phyloP scores from a whole-genome alignment of 768 basidiomycete species.

The Tylopilus sp. region DNA sequence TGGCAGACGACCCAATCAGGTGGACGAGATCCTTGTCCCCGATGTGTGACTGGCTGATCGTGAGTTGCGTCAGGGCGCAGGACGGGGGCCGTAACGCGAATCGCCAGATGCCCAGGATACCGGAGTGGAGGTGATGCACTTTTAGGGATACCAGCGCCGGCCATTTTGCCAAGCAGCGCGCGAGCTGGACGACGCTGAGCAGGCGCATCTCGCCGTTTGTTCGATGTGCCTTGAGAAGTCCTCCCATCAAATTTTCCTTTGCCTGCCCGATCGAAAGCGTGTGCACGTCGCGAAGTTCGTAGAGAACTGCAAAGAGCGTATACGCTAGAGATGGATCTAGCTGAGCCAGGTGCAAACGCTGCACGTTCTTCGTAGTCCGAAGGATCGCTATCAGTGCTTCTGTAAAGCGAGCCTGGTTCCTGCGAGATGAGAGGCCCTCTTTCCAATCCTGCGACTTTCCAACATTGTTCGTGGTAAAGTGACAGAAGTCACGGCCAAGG shows the following conservation, averaged over 20 bases:
- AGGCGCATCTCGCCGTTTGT: not conserved
- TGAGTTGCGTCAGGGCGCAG: slow-evolving; percentile 19
- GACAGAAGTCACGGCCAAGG: slow-evolving; percentile 10
- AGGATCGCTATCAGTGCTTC: slow-evolving; percentile 18
- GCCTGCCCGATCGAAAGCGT: slow-evolving; percentile 13
- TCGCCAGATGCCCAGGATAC: slow-evolving; percentile 9
- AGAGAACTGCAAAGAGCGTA: slow-evolving; percentile 9
- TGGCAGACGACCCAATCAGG: slow-evolving; percentile 9
- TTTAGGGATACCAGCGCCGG: slow-evolving; percentile 11
- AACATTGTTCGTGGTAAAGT: slow-evolving; percentile 19
- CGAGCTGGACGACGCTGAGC: slow-evolving; percentile 16
- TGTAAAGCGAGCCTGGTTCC: slow-evolving; percentile 8
- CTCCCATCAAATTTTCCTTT: not conserved
- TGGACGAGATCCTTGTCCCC: slow-evolving; percentile 18
- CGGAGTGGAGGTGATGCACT: slow-evolving; percentile 16
- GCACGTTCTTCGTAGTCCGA: slow-evolving; percentile 15
- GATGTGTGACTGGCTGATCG: slow-evolving; percentile 12
- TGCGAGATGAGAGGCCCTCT: not conserved
- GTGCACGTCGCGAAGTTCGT: slow-evolving; percentile 7
- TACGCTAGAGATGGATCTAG: slow-evolving; percentile 11
- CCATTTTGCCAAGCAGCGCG: slow-evolving; percentile 18
- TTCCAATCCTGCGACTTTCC: not conserved
- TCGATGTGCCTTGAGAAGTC: not conserved
- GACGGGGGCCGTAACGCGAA: slow-evolving; percentile 11
- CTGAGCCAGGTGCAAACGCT: slow-evolving; percentile 9